Conservation (phyloP, 495 filamentous ascomycete species). For the Annulohypoxylon nitens region DNA sequence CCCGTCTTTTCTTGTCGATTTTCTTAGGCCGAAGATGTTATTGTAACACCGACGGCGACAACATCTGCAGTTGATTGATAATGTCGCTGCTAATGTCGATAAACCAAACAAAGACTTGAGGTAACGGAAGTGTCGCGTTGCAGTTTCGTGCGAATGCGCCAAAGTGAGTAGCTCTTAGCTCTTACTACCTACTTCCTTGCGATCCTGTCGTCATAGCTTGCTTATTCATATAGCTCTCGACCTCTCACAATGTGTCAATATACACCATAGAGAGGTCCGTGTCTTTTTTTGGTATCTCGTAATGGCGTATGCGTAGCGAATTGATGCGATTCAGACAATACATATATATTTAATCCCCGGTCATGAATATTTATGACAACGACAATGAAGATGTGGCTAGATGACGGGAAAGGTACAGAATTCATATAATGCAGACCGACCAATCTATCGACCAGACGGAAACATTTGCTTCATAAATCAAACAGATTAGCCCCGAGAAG, state of each 20-base stretch:
- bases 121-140: slow-evolving; percentile 22
- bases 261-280: slow-evolving; percentile 7
- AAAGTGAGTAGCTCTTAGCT: slow-evolving; percentile 7
- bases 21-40: neutral
- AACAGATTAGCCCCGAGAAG: slow-evolving; percentile 10
- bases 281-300: slow-evolving; percentile 8
- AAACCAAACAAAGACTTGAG: slow-evolving; percentile 25
- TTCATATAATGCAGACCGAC: slow-evolving; percentile 16
- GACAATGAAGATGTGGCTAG: neutral
- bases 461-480: slow-evolving; percentile 31
- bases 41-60: neutral
- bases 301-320: slow-evolving; percentile 4
- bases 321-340: slow-evolving; percentile 10
- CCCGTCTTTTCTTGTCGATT: slow-evolving; percentile 2
- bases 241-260: slow-evolving; percentile 7
- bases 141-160: slow-evolving; percentile 4
- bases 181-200: slow-evolving; percentile 29
- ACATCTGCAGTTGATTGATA: slow-evolving; percentile 7
- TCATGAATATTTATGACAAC: slow-evolving; percentile 1
- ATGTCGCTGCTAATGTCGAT: neutral
- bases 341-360: slow-evolving; percentile 1
- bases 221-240: neutral
- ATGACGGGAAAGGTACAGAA: neutral
- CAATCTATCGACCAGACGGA: slow-evolving; percentile 20
- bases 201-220: slow-evolving; percentile 37